Base-by-base conservation (phyloP, 1,284 basidiomycete genomes). In the Ceratobasidium sp. region DNA sequence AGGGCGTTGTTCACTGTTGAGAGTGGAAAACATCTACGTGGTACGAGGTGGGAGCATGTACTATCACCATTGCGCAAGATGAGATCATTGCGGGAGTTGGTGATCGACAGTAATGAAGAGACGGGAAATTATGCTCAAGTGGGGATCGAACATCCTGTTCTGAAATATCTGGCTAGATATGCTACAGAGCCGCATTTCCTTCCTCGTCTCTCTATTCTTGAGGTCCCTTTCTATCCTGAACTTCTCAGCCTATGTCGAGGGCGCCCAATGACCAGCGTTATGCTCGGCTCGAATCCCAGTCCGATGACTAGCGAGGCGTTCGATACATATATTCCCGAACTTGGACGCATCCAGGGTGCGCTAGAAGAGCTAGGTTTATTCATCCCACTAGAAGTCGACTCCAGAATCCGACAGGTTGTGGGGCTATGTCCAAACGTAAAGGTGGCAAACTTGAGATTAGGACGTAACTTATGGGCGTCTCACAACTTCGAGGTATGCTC, bases 401-500 rank as follows among this genome's bases (percentile, higher is more conserved):
- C n/a, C 26, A 62, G 41, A 18, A 32, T 32, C 18, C 44, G 44
- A 32, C 44, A 28, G 16, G 21, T 62, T 32, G 44, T 62, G 26
- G 41, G 47, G 44, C 13, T 62, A 32, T 62, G 59, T n/a, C 44
- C 59, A 14, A 26, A 47, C 28, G 43, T 62, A 30, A 43, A 18
- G n/a, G 11, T 32, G 21, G 44, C 47, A 47, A 44, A 62, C 2
- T 46, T 62, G 59, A 62, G 59, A 18, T 32, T 62, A 30, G 43
- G 16, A 16, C 18, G 21, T 16, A 30, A 26, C 32, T 47, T 32
- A 62, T 30, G 23, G 43, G n/a, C 4, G 28, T 43, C 23, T 30
- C 28, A 47, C 32, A 62, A 47, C 59, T 62, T 62, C 32, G 59
- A 28, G 9, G 59, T 62, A 32, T 16, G 59, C 30, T n/a, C 14